Percentiles rank a stretch among this genome's conserved stretches.
phyloP scores from a whole-genome alignment of 495 filamentous ascomycete genomes.

The Cryomyces minteri region DNA sequence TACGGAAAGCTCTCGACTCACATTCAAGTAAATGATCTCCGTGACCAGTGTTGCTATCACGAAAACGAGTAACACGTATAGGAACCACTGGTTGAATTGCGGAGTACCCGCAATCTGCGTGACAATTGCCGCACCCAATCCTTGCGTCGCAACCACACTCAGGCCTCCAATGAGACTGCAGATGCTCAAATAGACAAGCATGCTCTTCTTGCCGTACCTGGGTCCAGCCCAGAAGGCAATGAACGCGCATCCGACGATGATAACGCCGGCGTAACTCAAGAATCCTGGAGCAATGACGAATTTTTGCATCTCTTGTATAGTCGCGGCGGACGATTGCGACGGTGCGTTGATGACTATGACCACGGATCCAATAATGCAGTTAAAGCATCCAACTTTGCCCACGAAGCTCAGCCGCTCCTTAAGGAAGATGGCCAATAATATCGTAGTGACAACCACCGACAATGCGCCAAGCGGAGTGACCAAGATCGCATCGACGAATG shows the following conservation, averaged over 20 bases:
- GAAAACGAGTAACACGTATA: conserved; percentile 83
- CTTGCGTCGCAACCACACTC: conserved; percentile 90
- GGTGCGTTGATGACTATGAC: conserved; percentile 93
- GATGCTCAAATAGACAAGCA: conserved; percentile 92
- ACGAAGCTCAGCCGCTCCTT: conserved; percentile 92
- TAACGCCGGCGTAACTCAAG: conserved; percentile 63
- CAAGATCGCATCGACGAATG: conserved; percentile 91
- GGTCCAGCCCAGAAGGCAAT: conserved; percentile 73
- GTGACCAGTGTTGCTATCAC: conserved; percentile 73
- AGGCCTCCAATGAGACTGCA: conserved; percentile 89
- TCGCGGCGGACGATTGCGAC: conserved; percentile 58
- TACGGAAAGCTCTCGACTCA: conserved; percentile 29
- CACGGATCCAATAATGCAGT: conserved; percentile 83
- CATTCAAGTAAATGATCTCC: conserved; percentile 91
- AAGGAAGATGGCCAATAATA: conserved; percentile 87
- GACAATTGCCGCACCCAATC: conserved; percentile 78
- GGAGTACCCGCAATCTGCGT: conserved; percentile 60
- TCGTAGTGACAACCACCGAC: conserved; percentile 82
- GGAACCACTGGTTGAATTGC: conserved; percentile 96
- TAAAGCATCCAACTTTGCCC: conserved; percentile 88
- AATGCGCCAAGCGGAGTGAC: conserved; percentile 92
- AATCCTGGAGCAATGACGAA: conserved; percentile 84
- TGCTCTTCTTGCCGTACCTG: conserved; percentile 85
- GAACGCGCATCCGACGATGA: conserved; percentile 53
- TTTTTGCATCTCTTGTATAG: conserved; percentile 83